Evolutionary conservation across 2,329 filamentous ascomycete genomes (phyloP).

Genomic region (Pyricularia grisea): DNA sequence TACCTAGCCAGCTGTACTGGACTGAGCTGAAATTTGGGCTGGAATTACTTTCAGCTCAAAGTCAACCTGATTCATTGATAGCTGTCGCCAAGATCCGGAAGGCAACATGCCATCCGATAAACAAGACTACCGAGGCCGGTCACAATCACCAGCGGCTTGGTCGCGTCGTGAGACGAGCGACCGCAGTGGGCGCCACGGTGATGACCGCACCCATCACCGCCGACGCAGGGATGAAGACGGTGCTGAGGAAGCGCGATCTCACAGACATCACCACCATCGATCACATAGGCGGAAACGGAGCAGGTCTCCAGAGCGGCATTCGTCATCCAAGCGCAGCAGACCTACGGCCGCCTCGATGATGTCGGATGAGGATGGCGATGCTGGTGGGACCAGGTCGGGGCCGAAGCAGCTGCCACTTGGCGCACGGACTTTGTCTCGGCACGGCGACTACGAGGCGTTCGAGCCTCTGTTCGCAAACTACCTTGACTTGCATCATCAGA

Average conservation of each 20-base stretch:
- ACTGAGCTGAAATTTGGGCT: too few relatives aligned
- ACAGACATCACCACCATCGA: background rate
- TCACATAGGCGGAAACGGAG: constrained; percentile 30
- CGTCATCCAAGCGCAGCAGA: background rate
- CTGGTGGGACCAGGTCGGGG: constrained; percentile 20
- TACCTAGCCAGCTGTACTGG: too few relatives aligned
- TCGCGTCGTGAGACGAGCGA: background rate
- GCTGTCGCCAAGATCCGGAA: constrained; percentile 25
- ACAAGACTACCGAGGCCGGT: background rate
- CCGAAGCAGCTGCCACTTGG: constrained; percentile 50
- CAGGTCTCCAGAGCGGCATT: constrained; percentile 3
- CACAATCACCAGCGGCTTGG: background rate
- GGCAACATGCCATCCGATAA: background rate
- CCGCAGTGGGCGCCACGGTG: background rate
- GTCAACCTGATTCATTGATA: background rate
- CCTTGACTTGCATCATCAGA: constrained; percentile 76
- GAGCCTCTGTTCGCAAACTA: constrained; percentile 73
- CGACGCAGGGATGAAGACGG: background rate
- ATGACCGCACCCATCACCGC: background rate
- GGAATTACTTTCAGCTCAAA: background rate
- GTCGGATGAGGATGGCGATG: constrained; percentile 12
- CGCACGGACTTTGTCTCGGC: constrained; percentile 56
- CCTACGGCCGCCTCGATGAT: constrained; percentile 3
- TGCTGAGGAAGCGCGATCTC: background rate
- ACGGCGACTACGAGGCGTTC: constrained; percentile 52